Percentiles rank a stretch among this genome's conserved stretches.
Conservation (phyloP, 148 eudicot species). For the Nepenthes mirabilis region DNA sequence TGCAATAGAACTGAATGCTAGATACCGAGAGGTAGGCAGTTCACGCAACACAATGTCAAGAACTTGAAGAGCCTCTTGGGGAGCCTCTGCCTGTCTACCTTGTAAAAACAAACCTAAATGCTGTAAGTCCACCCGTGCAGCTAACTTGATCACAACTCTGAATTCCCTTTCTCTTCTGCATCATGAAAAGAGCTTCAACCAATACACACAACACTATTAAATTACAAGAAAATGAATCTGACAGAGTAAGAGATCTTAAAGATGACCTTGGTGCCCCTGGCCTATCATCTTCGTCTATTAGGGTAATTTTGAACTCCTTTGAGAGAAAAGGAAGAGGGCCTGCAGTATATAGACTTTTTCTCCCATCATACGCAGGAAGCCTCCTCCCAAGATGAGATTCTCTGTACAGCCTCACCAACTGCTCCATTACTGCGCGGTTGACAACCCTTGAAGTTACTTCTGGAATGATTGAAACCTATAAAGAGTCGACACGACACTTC, state of each 20-base stretch:
- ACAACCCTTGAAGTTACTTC: constrained; percentile 72
- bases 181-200: background rate
- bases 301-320: constrained; percentile 52
- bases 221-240: background rate
- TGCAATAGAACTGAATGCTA: background rate
- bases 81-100: constrained; percentile 68
- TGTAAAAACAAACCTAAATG: constrained; percentile 49
- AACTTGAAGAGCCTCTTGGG: constrained; percentile 74
- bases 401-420: constrained; percentile 45
- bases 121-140: constrained; percentile 60
- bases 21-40: constrained; percentile 47
- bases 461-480: constrained; percentile 67
- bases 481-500: background rate
- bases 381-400: constrained; percentile 79
- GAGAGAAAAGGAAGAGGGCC: constrained; percentile 67
- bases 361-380: constrained; percentile 86
- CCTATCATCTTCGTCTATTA: constrained; percentile 61
- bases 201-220: background rate
- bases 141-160: constrained; percentile 51
- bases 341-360: constrained; percentile 76
- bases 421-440: constrained; percentile 63
- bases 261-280: constrained; percentile 38
- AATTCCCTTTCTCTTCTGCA: constrained; percentile 40
- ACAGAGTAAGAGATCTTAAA: background rate
- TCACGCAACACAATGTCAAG: constrained; percentile 69